A percentile compares a stretch with the other conserved stretches of the same genome.
These are phyloP conservation scores for Blakeslea trispora DNA, from an alignment of 371 early-diverging fungal species.

Conservation along the genomic window DNA sequence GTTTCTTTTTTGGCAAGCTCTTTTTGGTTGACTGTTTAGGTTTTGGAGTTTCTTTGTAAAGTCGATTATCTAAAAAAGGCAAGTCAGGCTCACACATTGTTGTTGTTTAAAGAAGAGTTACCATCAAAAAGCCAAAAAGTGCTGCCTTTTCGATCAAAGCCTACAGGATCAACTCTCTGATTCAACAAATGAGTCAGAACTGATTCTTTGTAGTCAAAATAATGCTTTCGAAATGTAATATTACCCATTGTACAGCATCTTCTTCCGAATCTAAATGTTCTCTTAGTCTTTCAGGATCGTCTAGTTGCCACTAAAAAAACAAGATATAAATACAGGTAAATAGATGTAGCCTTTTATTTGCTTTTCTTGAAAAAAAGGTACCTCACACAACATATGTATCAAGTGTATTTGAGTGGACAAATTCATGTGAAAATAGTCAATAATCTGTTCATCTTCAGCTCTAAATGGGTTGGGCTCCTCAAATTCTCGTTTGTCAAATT, in stretches of 20 bases:
- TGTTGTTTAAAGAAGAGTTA: too few relatives aligned
- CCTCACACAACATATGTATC: slow-evolving; percentile 50
- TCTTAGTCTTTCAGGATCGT: slow-evolving; percentile 66
- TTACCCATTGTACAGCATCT: slow-evolving; percentile 68
- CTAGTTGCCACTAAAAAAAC: slow-evolving; percentile 60
- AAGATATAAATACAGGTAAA: too few relatives aligned
- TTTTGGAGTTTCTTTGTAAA: slow-evolving; percentile 59
- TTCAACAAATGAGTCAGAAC: not conserved
- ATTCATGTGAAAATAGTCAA: slow-evolving; percentile 44
- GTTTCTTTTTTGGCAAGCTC: slow-evolving; percentile 23
- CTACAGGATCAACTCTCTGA: slow-evolving; percentile 78
- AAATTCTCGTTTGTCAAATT: slow-evolving; percentile 50
- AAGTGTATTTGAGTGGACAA: slow-evolving; percentile 50
- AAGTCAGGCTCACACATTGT: not conserved
- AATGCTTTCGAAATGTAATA: slow-evolving; percentile 3
- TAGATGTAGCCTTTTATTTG: too few relatives aligned
- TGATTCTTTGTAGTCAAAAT: not conserved
- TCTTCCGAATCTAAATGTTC: slow-evolving; percentile 57
- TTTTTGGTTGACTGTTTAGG: slow-evolving; percentile 32
- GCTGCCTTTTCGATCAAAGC: slow-evolving; percentile 65
- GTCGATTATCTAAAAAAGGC: slow-evolving; percentile 58
- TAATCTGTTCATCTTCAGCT: slow-evolving; percentile 5
- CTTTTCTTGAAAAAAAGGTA: slow-evolving; percentile 26
- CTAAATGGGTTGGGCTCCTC: slow-evolving; percentile 37
- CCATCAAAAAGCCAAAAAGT: slow-evolving; percentile 83